Base-by-base conservation (phyloP, 805 yeast species). In the Ogataea paraovalis region DNA sequence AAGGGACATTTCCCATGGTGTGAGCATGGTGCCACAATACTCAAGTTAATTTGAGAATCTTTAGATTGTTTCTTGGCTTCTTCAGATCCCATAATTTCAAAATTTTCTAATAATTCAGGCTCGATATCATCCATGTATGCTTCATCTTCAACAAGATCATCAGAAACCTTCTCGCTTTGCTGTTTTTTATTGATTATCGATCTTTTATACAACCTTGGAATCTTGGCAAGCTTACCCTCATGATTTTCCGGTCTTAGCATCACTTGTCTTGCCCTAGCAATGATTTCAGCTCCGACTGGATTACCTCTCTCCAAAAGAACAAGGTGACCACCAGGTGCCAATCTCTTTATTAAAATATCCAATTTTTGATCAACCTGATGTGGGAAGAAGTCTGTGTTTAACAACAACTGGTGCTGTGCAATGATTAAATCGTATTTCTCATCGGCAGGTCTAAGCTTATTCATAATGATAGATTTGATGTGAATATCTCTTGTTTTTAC, bases 251-350 rank as follows among this genome's bases (percentile, higher is more conserved):
- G 97, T 55, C 98, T 79, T n/a, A 92, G 69, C 78, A 89, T 80
- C 3, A 88, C 68, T 63, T 92, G 97, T 59, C 99, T 75, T 4
- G 97, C 97, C 45, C 97, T 73, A 0, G 96, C 95, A 48, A 90
- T 76, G 2, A 81, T 74, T 66, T 94, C 99, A 61, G 88, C 88
- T 0, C 98, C 98, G 28, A 82, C 60, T 0, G 97, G 88, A 47
- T 85, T 87, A 2, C 99, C 99, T 52, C 97, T 74, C 67, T 94
- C 98, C 2, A 91, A 68, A 2, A 94, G 62, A 1, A 90, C 83
- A 12, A 92, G 66, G 49, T 83, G 82, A 0, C 98, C 99, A 10
- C 80, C 79, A 0, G 97, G 96, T 14, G 79, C 76, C 41, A 91
- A 67, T 16, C 86, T 67, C 16, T 74, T 70, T 21, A 90, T 69